Base-by-base conservation (phyloP, 345 rosid species). In the Brassica incana region DNA sequence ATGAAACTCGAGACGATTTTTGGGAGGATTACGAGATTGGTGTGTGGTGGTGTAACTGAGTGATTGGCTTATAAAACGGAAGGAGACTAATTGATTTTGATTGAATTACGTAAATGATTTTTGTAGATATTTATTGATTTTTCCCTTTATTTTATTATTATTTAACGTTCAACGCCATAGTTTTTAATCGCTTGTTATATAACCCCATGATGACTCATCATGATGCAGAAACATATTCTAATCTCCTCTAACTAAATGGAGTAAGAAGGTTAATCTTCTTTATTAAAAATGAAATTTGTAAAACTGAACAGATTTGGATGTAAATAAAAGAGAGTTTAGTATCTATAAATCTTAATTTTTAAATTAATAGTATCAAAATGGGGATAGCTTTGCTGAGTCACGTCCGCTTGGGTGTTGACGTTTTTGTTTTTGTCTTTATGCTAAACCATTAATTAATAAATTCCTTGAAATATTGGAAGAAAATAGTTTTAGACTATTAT, bases 321-420 rank as follows among this genome's bases (percentile, higher is more conserved):
- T 63, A 73, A 76, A 58, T 15, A 6, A 12, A 74, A 9, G 5
- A 30, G 1, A 27, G 30, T 27, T 16, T 56, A 52, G 59, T 18
- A 5, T 60, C 38, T 16, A 5, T 10, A 29, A 36, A 18, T 74
- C 6, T 43, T 75, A 65, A 30, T 29, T 43, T 9, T 8, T 25
- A 40, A 25, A 66, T 16, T 18, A 40, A 5, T 32, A 36, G 4
- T 45, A 62, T 56, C 6, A 29, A 69, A 69, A 18, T 77, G 65
- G 65, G 32, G 71, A 71, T 65, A 54, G 66, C 40, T 68, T 50
- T 78, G 77, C 77, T 78, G 82, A 73, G 73, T 78, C 82, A 73
- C n/a, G 69, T 78, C 77, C 52, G 69, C 68, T 58, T 78, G 29
- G 35, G 64, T 10, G 40, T 43, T 66, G 77, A 67, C 77, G 62